Percentiles rank a stretch among this genome's conserved stretches.
Conservation (phyloP, 495 filamentous ascomycete genomes). For the Penicillium arizonense region DNA sequence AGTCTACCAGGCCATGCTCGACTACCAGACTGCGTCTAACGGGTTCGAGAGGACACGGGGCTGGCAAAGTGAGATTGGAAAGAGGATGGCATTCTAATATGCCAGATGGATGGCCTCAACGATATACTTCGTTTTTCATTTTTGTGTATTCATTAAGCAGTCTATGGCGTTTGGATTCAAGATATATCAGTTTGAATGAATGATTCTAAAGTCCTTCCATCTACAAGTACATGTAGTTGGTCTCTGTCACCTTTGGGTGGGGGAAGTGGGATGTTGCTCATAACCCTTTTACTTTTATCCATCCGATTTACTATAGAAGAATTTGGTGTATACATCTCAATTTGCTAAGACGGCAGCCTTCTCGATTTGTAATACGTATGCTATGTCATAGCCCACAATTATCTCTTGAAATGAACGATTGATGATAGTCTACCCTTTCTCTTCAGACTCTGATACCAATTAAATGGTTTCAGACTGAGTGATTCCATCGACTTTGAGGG, state of each 20-base stretch:
- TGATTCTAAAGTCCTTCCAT: neutral
- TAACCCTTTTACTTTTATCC: too few species aligned
- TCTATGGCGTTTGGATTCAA: neutral
- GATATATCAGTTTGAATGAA: conserved; percentile 1
- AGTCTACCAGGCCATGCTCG: conserved; percentile 85
- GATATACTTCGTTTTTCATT: conserved; percentile 3
- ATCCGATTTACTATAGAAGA: too few species aligned
- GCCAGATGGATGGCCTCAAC: neutral
- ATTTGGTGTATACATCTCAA: too few species aligned
- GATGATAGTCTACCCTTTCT: neutral
- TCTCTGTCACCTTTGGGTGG: too few species aligned
- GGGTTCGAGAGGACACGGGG: conserved; percentile 83
- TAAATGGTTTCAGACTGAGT: conserved; percentile 18
- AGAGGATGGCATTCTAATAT: conserved; percentile 57
- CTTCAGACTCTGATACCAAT: neutral
- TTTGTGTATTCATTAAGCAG: conserved; percentile 1
- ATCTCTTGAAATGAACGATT: too few species aligned
- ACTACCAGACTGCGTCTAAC: conserved; percentile 81
- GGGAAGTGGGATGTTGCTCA: too few species aligned
- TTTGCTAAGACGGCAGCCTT: too few species aligned
- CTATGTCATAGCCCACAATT: too few species aligned
- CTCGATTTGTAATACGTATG: too few species aligned
- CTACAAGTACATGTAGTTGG: too few species aligned
- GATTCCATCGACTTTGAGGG: conserved; percentile 50
- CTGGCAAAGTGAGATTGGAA: conserved; percentile 94